These are phyloP conservation scores for Penicillium palitans DNA, from an alignment of 2,329 filamentous ascomycete species.

Conservation along the genomic window DNA sequence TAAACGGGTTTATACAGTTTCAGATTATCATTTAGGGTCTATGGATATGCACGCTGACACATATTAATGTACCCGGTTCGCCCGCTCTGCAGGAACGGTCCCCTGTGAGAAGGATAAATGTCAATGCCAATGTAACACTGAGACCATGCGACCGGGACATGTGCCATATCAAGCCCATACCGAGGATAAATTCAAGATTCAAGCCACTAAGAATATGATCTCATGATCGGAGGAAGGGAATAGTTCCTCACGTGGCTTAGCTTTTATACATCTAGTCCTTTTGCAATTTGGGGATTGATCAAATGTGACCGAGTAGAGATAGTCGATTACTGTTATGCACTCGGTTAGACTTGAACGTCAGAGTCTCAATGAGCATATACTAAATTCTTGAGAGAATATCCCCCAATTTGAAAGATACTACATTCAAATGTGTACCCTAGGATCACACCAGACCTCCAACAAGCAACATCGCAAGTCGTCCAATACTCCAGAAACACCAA, in stretches of 20 bases:
- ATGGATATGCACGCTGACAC: neutral
- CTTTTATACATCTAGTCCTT: neutral
- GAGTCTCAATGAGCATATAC: neutral
- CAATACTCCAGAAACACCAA: neutral
- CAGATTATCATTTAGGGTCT: neutral
- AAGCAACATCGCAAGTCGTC: neutral
- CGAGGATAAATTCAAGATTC: neutral
- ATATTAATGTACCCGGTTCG: neutral
- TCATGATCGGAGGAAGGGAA: neutral
- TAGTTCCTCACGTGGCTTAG: neutral
- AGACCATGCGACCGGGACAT: slow-evolving; percentile 21
- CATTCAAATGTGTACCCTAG: neutral
- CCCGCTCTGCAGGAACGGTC: slow-evolving; percentile 18
- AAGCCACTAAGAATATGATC: neutral
- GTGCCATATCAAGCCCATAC: slow-evolving; percentile 1
- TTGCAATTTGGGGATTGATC: neutral
- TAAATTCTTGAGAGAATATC: neutral
- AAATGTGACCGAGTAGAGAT: neutral
- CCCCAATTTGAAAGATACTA: neutral
- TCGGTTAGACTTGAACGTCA: neutral
- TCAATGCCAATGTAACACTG: slow-evolving; percentile 20
- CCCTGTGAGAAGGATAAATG: slow-evolving; percentile 5
- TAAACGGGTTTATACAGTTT: neutral
- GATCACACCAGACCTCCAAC: neutral
- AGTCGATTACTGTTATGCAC: too few relatives aligned